Conservation (phyloP, 192 early-diverging fungal species). For the Jimgerdemannia lactiflua region DNA sequence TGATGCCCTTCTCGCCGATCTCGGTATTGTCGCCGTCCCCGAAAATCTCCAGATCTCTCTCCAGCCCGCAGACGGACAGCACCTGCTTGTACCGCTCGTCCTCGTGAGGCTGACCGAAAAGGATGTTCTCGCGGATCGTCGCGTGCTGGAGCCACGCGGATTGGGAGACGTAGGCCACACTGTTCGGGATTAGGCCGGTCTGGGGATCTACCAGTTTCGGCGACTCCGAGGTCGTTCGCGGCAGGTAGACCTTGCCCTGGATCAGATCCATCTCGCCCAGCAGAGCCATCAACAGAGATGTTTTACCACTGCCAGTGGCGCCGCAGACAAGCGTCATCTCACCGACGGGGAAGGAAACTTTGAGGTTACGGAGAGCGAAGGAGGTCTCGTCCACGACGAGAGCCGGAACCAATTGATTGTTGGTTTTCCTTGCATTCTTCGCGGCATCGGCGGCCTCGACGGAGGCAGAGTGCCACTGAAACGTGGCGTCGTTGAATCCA, state of each 20-base stretch:
- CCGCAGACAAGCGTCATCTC: constrained; percentile 63
- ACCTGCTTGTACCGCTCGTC: constrained; percentile 59
- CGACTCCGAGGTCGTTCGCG: constrained; percentile 17
- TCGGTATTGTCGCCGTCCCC: constrained; percentile 68
- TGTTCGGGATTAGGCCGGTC: constrained; percentile 6
- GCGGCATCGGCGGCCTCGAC: constrained; percentile 29
- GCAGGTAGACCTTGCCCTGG: constrained; percentile 31
- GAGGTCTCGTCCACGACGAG: constrained; percentile 14
- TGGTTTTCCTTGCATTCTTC: constrained; percentile 3
- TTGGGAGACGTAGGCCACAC: constrained; percentile 46
- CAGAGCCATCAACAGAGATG: constrained; percentile 45
- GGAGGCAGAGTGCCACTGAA: constrained; percentile 48
- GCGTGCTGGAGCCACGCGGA: constrained; percentile 57
- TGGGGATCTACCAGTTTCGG: constrained; percentile 21
- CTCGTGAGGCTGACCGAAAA: constrained; percentile 52
- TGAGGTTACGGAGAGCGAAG: constrained; percentile 24
- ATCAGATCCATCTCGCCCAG: constrained; percentile 51
- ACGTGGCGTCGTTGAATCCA: constrained; percentile 47
- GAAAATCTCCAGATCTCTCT: constrained; percentile 60
- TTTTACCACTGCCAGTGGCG: constrained; percentile 69
- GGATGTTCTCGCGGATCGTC: constrained; percentile 68
- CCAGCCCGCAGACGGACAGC: constrained; percentile 67
- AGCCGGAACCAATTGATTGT: neutral
- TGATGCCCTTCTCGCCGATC: constrained; percentile 66
- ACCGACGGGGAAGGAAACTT: constrained; percentile 45